These are phyloP conservation scores for Deakozyma indianensis DNA, from an alignment of 805 yeast species.

Conservation along the genomic window DNA sequence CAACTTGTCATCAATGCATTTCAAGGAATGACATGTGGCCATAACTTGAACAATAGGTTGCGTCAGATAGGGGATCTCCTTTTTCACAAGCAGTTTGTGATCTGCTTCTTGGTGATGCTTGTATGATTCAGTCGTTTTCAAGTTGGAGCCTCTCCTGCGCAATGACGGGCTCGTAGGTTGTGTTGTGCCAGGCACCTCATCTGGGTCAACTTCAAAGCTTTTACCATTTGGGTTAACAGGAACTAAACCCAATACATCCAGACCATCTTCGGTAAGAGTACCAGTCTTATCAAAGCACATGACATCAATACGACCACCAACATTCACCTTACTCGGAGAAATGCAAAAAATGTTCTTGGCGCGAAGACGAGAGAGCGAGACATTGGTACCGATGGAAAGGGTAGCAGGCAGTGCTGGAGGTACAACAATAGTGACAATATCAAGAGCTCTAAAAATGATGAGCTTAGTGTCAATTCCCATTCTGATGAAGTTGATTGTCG, in stretches of 20 bases:
- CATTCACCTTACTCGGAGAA: conserved; percentile 85
- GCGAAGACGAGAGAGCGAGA: conserved; percentile 69
- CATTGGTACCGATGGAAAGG: conserved; percentile 87
- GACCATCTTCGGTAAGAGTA: conserved; percentile 90
- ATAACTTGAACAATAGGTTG: conserved; percentile 17
- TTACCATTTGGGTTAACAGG: conserved; percentile 12
- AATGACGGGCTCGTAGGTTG: not conserved
- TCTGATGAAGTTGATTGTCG: conserved; percentile 68
- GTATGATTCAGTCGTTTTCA: not conserved
- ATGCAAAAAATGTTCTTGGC: conserved; percentile 67
- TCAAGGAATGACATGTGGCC: conserved; percentile 79
- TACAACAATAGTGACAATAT: conserved; percentile 88
- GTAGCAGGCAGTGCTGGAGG: conserved; percentile 99
- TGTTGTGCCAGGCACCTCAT: conserved; percentile 3
- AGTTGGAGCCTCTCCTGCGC: not conserved
- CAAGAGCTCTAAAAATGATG: conserved; percentile 80
- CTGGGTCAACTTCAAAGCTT: not conserved
- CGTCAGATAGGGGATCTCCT: not conserved
- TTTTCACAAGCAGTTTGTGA: not conserved
- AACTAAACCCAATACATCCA: conserved; percentile 68
- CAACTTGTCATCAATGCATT: conserved; percentile 60
- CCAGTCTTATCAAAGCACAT: conserved; percentile 96
- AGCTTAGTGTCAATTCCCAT: conserved; percentile 54
- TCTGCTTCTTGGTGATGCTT: not conserved
- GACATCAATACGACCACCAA: conserved; percentile 89